Evolutionary conservation across 176 grass and related monocot species (phyloP).

Genomic region (Rhynchospora breviuscula): DNA sequence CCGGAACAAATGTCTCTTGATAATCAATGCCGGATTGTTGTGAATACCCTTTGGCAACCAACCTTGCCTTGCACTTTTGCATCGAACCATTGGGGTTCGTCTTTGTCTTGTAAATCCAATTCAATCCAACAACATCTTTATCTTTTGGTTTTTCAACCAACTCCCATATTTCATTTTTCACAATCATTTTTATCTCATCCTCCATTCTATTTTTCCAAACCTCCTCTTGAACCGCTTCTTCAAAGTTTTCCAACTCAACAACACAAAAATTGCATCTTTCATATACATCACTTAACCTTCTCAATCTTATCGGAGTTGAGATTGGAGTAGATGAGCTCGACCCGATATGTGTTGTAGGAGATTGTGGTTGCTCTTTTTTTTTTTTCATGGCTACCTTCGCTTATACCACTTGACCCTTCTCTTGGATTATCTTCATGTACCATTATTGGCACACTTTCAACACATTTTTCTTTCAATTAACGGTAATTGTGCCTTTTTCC

Average conservation of each 20-base stretch:
- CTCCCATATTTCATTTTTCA: conserved; percentile 12
- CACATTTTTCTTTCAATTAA: not conserved
- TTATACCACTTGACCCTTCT: not conserved
- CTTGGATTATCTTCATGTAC: not conserved
- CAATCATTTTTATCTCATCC: not conserved
- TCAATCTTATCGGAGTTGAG: not conserved
- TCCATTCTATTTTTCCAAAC: not conserved
- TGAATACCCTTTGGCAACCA: conserved; percentile 1
- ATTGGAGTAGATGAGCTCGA: not conserved
- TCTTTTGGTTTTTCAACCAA: not conserved
- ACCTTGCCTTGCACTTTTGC: not conserved
- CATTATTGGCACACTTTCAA: not conserved
- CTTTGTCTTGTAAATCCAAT: not conserved
- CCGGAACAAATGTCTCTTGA: not conserved
- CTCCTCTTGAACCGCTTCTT: not conserved
- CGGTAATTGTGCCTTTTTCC: not conserved
- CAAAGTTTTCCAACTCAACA: not conserved
- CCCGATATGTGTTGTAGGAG: not conserved
- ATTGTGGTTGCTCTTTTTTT: not conserved
- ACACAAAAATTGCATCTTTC: not conserved
- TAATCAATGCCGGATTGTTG: not conserved
- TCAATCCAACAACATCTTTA: not conserved
- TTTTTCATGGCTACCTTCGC: not conserved
- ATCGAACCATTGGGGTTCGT: not conserved
- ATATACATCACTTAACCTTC: not conserved